Percentiles rank a stretch among this genome's conserved stretches.
These are phyloP conservation scores for Vaccinium vitisidaea DNA, from an alignment of 148 eudicot genomes.

Conservation along the genomic window DNA sequence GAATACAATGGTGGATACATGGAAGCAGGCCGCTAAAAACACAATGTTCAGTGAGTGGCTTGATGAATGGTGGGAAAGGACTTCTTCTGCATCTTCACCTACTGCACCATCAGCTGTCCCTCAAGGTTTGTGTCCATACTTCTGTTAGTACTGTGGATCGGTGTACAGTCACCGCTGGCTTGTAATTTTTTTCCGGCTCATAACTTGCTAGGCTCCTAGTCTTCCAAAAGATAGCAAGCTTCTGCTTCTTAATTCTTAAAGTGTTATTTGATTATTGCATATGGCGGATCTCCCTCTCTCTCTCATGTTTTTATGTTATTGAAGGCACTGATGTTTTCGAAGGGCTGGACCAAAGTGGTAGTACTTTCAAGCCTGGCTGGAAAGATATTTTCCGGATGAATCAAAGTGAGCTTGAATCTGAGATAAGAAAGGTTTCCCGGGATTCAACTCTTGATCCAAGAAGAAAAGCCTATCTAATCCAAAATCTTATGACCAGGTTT, in stretches of 20 bases:
- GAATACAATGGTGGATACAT: slow-evolving; percentile 94
- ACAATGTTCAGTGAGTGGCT: slow-evolving; percentile 99
- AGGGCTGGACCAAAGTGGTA: slow-evolving; percentile 58
- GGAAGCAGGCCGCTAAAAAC: slow-evolving; percentile 96
- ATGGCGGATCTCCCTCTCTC: slow-evolving; percentile 7
- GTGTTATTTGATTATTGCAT: neutral
- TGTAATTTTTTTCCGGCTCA: neutral
- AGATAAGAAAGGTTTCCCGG: slow-evolving; percentile 93
- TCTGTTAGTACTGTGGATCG: neutral
- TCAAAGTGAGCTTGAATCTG: slow-evolving; percentile 95
- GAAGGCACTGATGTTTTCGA: slow-evolving; percentile 62
- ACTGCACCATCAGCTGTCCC: slow-evolving; percentile 48
- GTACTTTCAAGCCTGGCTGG: slow-evolving; percentile 98
- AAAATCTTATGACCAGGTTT: slow-evolving; percentile 96
- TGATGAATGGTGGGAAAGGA: slow-evolving; percentile 92
- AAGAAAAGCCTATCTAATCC: slow-evolving; percentile 89
- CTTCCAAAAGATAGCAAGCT: neutral
- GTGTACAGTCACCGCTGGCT: neutral
- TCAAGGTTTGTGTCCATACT: slow-evolving; percentile 43
- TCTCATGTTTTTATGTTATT: neutral
- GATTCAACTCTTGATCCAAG: slow-evolving; percentile 96
- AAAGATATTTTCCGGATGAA: slow-evolving; percentile 97
- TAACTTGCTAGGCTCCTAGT: neutral
- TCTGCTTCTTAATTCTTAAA: slow-evolving; percentile 4
- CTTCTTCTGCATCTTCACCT: slow-evolving; percentile 47